Conservation (phyloP, 140 eudicot species). For the Erigeron philadelphicus region DNA sequence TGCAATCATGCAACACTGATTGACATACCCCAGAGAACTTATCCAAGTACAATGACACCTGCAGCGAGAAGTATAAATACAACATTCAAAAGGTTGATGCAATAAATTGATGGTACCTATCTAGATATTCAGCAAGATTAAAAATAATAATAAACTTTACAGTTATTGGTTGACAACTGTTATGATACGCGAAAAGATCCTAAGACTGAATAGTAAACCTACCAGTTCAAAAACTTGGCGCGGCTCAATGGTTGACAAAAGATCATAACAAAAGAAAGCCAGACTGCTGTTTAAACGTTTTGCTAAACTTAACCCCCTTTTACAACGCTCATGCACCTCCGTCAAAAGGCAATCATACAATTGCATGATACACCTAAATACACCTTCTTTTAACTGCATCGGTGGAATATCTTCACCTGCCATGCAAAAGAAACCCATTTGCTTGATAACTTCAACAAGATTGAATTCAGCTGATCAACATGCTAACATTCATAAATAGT, state of each 20-base stretch:
- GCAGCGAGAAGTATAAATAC: constrained; percentile 20
- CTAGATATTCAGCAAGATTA: neutral
- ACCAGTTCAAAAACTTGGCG: constrained; percentile 99
- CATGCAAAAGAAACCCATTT: constrained; percentile 3
- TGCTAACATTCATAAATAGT: neutral
- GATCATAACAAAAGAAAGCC: constrained; percentile 97
- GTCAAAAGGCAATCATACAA: constrained; percentile 93
- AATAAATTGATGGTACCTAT: neutral
- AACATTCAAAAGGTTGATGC: constrained; percentile 1
- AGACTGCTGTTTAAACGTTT: constrained; percentile 88
- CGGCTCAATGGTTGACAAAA: constrained; percentile 80
- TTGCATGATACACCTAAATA: constrained; percentile 92
- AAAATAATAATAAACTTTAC: neutral
- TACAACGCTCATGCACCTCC: constrained; percentile 99
- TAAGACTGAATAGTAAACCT: constrained; percentile 27
- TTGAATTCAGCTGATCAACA: constrained; percentile 8
- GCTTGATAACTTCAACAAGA: constrained; percentile 7
- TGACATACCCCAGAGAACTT: constrained; percentile 97
- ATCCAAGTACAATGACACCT: constrained; percentile 94
- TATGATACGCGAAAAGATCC: constrained; percentile 9
- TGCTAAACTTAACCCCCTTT: constrained; percentile 84
- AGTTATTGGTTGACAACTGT: constrained; percentile 1
- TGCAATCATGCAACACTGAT: constrained; percentile 89
- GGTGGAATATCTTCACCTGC: constrained; percentile 98
- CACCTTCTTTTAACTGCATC: constrained; percentile 95